Conservation (phyloP, 2,329 filamentous ascomycete genomes). For the Colletotrichum musicola region DNA sequence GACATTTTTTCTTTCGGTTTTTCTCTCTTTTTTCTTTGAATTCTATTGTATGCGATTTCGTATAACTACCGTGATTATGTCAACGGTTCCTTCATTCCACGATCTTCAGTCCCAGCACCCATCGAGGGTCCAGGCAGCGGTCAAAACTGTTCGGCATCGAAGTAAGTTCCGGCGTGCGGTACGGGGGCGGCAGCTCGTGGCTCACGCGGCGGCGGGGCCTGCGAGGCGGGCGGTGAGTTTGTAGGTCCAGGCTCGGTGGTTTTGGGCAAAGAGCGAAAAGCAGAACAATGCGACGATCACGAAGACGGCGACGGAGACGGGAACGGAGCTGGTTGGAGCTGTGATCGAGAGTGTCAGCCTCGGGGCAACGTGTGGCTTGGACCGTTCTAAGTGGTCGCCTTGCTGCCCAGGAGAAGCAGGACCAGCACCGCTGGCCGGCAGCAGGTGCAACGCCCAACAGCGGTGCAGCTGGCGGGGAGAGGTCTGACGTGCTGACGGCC, state of each 20-base stretch:
- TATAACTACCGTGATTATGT: constrained; percentile 16
- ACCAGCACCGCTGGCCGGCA: neutral
- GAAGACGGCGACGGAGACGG: constrained; percentile 11
- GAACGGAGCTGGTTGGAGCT: constrained; percentile 14
- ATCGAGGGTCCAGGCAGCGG: constrained; percentile 48
- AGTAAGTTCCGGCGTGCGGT: constrained; percentile 21
- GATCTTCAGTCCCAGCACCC: constrained; percentile 47
- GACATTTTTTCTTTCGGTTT: constrained; percentile 52
- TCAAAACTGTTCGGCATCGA: constrained; percentile 39
- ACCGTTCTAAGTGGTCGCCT: constrained; percentile 15
- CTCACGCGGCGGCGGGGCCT: constrained; percentile 7
- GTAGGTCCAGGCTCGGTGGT: neutral
- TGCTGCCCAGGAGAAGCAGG: neutral
- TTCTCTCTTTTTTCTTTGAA: neutral
- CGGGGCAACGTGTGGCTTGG: constrained; percentile 36
- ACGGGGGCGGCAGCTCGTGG: constrained; percentile 22
- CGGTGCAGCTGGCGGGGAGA: neutral
- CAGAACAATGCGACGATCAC: constrained; percentile 35
- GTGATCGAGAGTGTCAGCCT: constrained; percentile 34
- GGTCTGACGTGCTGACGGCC: neutral
- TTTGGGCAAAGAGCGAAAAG: constrained; percentile 9
- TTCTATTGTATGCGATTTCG: neutral
- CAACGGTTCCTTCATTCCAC: constrained; percentile 37
- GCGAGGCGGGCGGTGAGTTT: neutral
- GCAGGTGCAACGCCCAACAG: neutral